Base-by-base conservation (phyloP, 345 rosid species). In the Syzygium aqueum region DNA sequence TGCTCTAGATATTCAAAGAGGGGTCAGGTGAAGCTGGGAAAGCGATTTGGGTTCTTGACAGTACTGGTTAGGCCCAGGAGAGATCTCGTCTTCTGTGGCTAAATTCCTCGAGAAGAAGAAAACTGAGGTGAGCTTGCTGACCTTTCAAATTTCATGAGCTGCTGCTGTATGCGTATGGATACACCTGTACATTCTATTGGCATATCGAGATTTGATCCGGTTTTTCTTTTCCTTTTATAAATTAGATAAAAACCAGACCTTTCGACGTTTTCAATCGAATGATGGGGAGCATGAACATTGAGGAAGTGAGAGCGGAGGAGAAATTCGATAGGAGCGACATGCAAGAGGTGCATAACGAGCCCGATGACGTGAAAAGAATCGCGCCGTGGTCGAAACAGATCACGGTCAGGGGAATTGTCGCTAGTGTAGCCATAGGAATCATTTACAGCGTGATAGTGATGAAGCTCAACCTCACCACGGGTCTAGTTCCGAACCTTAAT, bases 401-500 rank as follows among this genome's bases (percentile, higher is more conserved):
- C 77, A 96, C 99, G 14, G 17, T 94, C 22, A 91, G 99, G 88
- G 94, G 99, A 30, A 77, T 97, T 33, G 33, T 96, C 15, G 94
- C 98, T 4, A 95, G 99, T 85, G 40, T 94, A 57, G 88, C 82
- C 11, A 97, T 97, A 85, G 99, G 99, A 5, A 73, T 91, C 88
- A 91, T 97, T 2, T 97, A 96, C 93, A 96, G 99, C 89, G 94
- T 97, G 57, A 95, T 97, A 83, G 98, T 96, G 52, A 93, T 89
- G 93, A 97, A 97, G 91, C 94, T 97, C 80, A 97, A 95, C 86
- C 95, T 97, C 19, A 97, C 98, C 27, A 96, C 99, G 12, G 99
- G 99, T 25, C 90, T 97, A 51, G 98, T 97, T 51, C 99, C 99
- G 15, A 97, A 96, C 89, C 96, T 97, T 85, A 97, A 97, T 78